Percentiles rank a stretch among this genome's conserved stretches.
These are phyloP conservation scores for Psidium guajava DNA, from an alignment of 345 rosid species.

Conservation along the genomic window DNA sequence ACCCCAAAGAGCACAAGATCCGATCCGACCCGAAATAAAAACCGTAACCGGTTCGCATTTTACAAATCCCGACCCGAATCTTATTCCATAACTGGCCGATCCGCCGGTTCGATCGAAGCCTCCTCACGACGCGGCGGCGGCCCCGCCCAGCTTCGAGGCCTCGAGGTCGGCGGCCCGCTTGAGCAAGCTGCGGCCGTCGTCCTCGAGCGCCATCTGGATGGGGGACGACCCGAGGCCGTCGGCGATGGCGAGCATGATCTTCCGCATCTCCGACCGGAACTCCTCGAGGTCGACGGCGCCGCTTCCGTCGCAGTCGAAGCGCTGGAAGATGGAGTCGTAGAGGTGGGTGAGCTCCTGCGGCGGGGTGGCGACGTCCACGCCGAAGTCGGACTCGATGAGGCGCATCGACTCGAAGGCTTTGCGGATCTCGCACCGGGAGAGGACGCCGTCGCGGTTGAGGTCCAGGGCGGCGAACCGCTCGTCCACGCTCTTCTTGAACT, in stretches of 20 bases:
- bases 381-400: constrained; percentile 16
- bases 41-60: not conserved
- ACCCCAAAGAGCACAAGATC: not conserved
- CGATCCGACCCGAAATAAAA: not conserved
- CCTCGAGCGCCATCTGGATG: constrained; percentile 16
- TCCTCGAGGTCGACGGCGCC: constrained; percentile 13
- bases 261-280: constrained; percentile 10
- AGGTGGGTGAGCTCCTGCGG: constrained; percentile 7
- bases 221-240: constrained; percentile 13
- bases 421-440: constrained; percentile 11
- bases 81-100: not conserved
- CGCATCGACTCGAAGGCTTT: constrained; percentile 16
- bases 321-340: constrained; percentile 12
- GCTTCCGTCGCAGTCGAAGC: constrained; percentile 10
- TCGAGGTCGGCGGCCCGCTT: constrained; percentile 14
- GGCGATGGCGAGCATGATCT: constrained; percentile 18
- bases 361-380: constrained; percentile 9
- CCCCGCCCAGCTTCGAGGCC: constrained; percentile 1
- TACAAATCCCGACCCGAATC: not conserved
- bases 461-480: constrained; percentile 11
- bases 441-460: constrained; percentile 4
- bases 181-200: constrained; percentile 5
- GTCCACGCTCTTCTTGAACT: constrained; percentile 8
- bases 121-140: not conserved
- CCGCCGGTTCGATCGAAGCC: not conserved